Base-by-base conservation (phyloP, 2,329 filamentous ascomycete genomes). In the Annulohypoxylon truncatum region DNA sequence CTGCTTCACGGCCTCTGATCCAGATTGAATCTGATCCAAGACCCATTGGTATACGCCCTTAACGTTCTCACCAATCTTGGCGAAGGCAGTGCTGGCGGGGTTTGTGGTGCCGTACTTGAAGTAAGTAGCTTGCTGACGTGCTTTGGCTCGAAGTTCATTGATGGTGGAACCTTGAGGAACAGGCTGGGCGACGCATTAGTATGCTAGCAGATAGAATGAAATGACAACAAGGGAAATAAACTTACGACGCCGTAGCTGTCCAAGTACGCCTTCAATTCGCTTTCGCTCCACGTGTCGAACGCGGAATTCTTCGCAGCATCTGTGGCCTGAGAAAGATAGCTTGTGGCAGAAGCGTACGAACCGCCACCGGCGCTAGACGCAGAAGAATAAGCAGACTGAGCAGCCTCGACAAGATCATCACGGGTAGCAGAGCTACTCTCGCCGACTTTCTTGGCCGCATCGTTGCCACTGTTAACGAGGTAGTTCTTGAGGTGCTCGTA, bases 221-320 rank as follows among this genome's bases (percentile, higher is more conserved):
- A 35, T 1, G 7, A 12, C 7, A 6, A 13, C 3, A 13, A n/a
- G 22, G 4, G n/a, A 33, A 29, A 4, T 42, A 18, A 51, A 74
- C 79, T 81, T 57, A 85, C 84, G 40, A 95, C 82, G 35, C 92
- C 92, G 69, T 93, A 95, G 67, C 88, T 91, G 76, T 95, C 92
- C 5, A 95, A 86, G 74, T 94, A 95, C 0, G 87, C 82, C 83
- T 95, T 94, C 67, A 96, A 82, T 24, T 95, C 91, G 47, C 85
- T 86, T 73, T 88, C 85, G 60, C 85, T 91, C 92, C 92, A 95
- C 0, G 87, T 87, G 55, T 93, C 88, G 69, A 95, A 95, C 0
- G 86, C 82, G 22, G 79, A 83, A 50, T 88, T 82, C 81, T 92
- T 93, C 50, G 84, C 90, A 8, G 85, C 76, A 61, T 85, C 85